Evolutionary conservation across 352 stramenopile genomes (phyloP).

Genomic region (Pythium sukuiense): DNA sequence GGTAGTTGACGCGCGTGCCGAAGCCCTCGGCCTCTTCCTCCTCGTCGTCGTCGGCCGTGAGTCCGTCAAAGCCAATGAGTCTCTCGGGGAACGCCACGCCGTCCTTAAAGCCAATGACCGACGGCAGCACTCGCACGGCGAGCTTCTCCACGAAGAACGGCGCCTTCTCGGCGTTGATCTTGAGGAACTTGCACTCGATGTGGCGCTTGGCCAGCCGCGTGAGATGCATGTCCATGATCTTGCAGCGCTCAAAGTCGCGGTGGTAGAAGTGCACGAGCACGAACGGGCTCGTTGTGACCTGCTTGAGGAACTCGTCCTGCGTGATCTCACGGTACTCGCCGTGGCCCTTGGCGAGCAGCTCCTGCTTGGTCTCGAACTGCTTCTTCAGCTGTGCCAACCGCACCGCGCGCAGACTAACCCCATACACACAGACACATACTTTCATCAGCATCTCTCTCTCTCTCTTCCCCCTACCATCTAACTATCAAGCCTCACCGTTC

Average conservation of each 20-base stretch:
- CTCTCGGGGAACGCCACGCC: slow-evolving; percentile 90
- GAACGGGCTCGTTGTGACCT: slow-evolving; percentile 87
- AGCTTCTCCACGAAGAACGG: slow-evolving; percentile 96
- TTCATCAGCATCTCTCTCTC: neutral
- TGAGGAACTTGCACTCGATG: slow-evolving; percentile 94
- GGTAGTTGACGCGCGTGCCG: slow-evolving; percentile 39
- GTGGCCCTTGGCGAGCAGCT: slow-evolving; percentile 67
- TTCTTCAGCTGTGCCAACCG: slow-evolving; percentile 75
- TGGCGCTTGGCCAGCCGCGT: slow-evolving; percentile 52
- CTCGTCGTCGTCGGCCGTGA: slow-evolving; percentile 79
- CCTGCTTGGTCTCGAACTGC: slow-evolving; percentile 59
- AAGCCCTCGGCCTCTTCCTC: slow-evolving; percentile 41
- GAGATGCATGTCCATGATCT: slow-evolving; percentile 96
- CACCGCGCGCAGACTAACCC: slow-evolving; percentile 67
- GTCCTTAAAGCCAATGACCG: slow-evolving; percentile 91
- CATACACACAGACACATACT: slow-evolving; percentile 1
- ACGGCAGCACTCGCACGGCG: slow-evolving; percentile 91
- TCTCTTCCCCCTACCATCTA: too few species aligned
- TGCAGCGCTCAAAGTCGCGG: slow-evolving; percentile 96
- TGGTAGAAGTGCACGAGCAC: slow-evolving; percentile 96
- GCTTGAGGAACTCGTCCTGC: slow-evolving; percentile 95
- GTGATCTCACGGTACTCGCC: slow-evolving; percentile 89
- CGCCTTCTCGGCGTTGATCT: slow-evolving; percentile 94
- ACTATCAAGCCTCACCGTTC: slow-evolving; percentile 38
- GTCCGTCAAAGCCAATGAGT: slow-evolving; percentile 92